Percentiles rank a stretch among this genome's conserved stretches.
These are phyloP conservation scores for Digitaria exilis DNA, from an alignment of 202 grass and related monocot genomes.

Conservation along the genomic window DNA sequence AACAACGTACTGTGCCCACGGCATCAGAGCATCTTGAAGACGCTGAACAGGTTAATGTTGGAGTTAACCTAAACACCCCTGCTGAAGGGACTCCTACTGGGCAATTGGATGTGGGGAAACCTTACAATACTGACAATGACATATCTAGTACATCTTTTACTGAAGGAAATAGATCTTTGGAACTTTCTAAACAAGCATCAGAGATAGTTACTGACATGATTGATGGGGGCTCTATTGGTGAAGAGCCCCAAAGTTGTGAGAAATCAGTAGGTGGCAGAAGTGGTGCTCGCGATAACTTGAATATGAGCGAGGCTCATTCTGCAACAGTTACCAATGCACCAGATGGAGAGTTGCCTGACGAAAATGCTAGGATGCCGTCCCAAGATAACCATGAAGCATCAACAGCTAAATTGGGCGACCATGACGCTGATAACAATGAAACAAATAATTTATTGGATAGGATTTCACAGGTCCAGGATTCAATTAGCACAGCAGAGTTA, in stretches of 20 bases:
- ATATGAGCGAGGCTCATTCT: constrained; percentile 21
- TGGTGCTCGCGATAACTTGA: constrained; percentile 34
- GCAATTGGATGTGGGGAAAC: constrained; percentile 34
- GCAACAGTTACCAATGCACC: constrained; percentile 27
- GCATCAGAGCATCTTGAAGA: constrained; percentile 44
- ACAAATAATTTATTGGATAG: constrained; percentile 68
- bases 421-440: constrained; percentile 57
- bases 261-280: constrained; percentile 39
- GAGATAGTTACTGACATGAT: constrained; percentile 31
- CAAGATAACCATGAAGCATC: constrained; percentile 49
- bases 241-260: constrained; percentile 42
- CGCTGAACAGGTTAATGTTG: constrained; percentile 45
- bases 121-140: constrained; percentile 30
- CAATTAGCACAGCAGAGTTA: constrained; percentile 72
- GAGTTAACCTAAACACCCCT: constrained; percentile 54
- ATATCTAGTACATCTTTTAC: constrained; percentile 20
- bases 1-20: constrained; percentile 22
- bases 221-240: constrained; percentile 28
- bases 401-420: constrained; percentile 35
- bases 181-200: constrained; percentile 40
- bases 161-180: constrained; percentile 50
- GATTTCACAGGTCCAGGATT: constrained; percentile 75
- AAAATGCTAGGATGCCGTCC: constrained; percentile 40
- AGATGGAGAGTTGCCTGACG: constrained; percentile 54
- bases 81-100: constrained; percentile 39